Conservation (phyloP, 2,329 filamentous ascomycete species). For the Sodiomyces alkalinus region DNA sequence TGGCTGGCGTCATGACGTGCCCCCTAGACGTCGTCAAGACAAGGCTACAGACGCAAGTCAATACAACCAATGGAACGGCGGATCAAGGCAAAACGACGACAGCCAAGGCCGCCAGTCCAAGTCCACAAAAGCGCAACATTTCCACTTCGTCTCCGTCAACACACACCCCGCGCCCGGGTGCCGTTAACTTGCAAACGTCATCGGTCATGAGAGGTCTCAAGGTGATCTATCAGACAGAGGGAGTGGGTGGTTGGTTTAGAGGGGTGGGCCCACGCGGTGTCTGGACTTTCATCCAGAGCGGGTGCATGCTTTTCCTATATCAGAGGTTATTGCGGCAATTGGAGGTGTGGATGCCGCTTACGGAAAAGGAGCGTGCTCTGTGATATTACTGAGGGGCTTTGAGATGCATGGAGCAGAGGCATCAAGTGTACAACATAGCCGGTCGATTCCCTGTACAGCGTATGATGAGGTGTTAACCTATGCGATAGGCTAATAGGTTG, state of each 20-base stretch:
- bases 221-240: constrained; percentile 83
- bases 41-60: constrained; percentile 79
- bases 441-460: too few relatives aligned
- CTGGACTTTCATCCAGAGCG: constrained; percentile 95
- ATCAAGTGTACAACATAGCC: too few relatives aligned
- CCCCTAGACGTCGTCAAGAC: constrained; percentile 97
- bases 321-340: constrained; percentile 72
- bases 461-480: too few relatives aligned
- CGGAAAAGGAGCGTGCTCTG: background rate
- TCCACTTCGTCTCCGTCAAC: constrained; percentile 85
- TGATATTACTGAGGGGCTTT: background rate
- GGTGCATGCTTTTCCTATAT: constrained; percentile 92
- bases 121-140: constrained; percentile 53
- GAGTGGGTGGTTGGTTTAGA: constrained; percentile 79
- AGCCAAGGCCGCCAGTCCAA: constrained; percentile 11
- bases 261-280: constrained; percentile 85
- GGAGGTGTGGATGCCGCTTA: constrained; percentile 34
- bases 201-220: constrained; percentile 73
- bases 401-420: too few relatives aligned
- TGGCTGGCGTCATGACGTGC: constrained; percentile 89
- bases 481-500: too few relatives aligned
- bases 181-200: constrained; percentile 71
- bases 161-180: constrained; percentile 62
- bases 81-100: constrained; percentile 1
- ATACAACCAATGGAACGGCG: constrained; percentile 11